These are phyloP conservation scores for Fusarium incarnatum DNA, from an alignment of 2,329 filamentous ascomycete species.

Conservation along the genomic window DNA sequence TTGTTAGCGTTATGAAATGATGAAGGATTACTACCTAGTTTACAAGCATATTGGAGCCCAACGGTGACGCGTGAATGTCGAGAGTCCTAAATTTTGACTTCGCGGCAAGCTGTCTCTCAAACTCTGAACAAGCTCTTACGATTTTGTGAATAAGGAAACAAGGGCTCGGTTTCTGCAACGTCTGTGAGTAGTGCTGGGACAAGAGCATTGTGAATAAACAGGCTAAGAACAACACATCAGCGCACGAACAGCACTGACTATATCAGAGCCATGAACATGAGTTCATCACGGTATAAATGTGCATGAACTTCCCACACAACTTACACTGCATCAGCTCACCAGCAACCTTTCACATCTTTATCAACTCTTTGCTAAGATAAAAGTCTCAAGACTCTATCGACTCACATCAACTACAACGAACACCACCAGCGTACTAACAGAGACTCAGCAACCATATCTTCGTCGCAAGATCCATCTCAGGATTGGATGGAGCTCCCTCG, in stretches of 20 bases:
- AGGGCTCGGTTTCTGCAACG: neutral
- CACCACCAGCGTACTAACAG: too few species aligned
- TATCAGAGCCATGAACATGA: too few species aligned
- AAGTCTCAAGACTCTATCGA: neutral
- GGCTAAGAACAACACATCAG: neutral
- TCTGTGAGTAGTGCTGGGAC: neutral
- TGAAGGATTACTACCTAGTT: neutral
- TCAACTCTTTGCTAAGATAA: neutral
- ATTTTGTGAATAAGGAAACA: neutral
- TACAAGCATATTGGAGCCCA: too few species aligned
- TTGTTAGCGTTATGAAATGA: conserved; percentile 6
- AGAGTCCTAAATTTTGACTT: too few species aligned
- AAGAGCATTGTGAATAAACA: neutral
- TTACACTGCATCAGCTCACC: neutral
- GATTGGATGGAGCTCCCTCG: neutral
- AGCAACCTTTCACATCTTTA: neutral
- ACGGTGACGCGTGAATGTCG: too few species aligned
- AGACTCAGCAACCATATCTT: neutral
- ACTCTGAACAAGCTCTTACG: neutral
- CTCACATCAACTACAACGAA: neutral
- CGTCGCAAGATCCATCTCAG: neutral
- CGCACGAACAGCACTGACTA: neutral
- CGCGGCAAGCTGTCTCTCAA: too few species aligned
- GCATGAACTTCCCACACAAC: accelerated
- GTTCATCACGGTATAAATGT: neutral